phyloP scores from a whole-genome alignment of 1,139 yeast genomes.

The Waltiozyma sp. region DNA sequence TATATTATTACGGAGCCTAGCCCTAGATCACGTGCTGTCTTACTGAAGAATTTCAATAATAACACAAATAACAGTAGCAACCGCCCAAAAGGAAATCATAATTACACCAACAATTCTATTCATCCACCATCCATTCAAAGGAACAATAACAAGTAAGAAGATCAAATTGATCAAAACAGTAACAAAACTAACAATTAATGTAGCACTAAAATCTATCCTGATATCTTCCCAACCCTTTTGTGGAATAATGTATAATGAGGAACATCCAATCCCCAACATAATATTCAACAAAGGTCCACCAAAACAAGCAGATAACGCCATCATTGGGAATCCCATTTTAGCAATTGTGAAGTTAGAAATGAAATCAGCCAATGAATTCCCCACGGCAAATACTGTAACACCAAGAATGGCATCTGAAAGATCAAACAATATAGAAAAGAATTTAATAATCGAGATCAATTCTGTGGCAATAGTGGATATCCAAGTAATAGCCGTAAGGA shows the following conservation, averaged over 20 bases:
- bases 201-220: slow-evolving; percentile 31
- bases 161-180: slow-evolving; percentile 45
- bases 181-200: slow-evolving; percentile 38
- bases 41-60: slow-evolving; percentile 13
- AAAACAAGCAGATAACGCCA: slow-evolving; percentile 92
- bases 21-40: no score
- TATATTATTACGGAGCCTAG: no score
- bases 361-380: slow-evolving; percentile 85
- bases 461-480: slow-evolving; percentile 70
- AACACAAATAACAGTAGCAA: slow-evolving; percentile 33
- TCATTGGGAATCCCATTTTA: slow-evolving; percentile 73
- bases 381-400: slow-evolving; percentile 80
- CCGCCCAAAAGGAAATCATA: slow-evolving; percentile 45
- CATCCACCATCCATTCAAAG: slow-evolving; percentile 56
- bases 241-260: slow-evolving; percentile 44
- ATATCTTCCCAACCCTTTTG: slow-evolving; percentile 16
- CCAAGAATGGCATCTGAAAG: slow-evolving; percentile 79
- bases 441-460: slow-evolving; percentile 56
- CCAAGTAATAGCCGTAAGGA: slow-evolving; percentile 58
- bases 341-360: slow-evolving; percentile 81
- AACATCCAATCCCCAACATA: slow-evolving; percentile 52
- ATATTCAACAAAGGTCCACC: slow-evolving; percentile 79
- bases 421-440: slow-evolving; percentile 47
- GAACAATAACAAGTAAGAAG: slow-evolving; percentile 43
- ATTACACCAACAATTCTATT: slow-evolving; percentile 44